A percentile compares a stretch with the other conserved stretches of the same genome.
These are phyloP conservation scores for Lobosporangium transversale DNA, from an alignment of 192 early-diverging fungal genomes.

Conservation along the genomic window DNA sequence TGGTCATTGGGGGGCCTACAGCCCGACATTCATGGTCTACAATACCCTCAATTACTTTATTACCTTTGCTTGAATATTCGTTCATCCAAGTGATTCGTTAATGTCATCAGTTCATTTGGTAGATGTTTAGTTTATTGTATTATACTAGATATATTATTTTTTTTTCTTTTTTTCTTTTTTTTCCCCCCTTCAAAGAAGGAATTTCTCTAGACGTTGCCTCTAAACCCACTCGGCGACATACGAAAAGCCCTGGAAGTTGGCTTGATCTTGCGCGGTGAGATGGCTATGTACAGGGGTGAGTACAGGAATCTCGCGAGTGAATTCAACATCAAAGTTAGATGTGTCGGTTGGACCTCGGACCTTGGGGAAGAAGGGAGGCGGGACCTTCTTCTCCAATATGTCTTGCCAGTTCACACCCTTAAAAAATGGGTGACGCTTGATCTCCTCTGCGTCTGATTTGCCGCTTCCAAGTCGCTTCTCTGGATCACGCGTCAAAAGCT, in stretches of 20 bases:
- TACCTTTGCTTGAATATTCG: too few relatives aligned
- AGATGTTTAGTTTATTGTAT: too few relatives aligned
- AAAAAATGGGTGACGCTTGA: constrained; percentile 95
- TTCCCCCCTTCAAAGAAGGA: too few relatives aligned
- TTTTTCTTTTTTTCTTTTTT: too few relatives aligned
- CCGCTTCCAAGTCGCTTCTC: constrained; percentile 85
- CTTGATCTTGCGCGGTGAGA: constrained; percentile 83
- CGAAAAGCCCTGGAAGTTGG: constrained; percentile 94
- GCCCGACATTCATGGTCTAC: too few relatives aligned
- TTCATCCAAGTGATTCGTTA: too few relatives aligned
- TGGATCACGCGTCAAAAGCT: constrained; percentile 92
- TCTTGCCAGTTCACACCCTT: constrained; percentile 96
- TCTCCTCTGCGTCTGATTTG: constrained; percentile 88
- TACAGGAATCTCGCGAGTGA: constrained; percentile 93
- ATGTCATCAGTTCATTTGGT: too few relatives aligned
- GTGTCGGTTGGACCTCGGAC: constrained; percentile 88
- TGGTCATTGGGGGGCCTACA: too few relatives aligned
- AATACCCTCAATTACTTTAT: too few relatives aligned
- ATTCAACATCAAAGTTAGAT: constrained; percentile 99
- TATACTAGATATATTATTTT: too few relatives aligned
- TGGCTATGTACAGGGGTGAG: constrained; percentile 92
- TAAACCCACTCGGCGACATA: constrained; percentile 92
- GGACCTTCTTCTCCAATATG: constrained; percentile 85
- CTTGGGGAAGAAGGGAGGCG: constrained; percentile 92
- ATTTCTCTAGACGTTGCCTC: too few relatives aligned